These are phyloP conservation scores for Leishmania major DNA, from an alignment of 208 protist genomes.

Conservation along the genomic window DNA sequence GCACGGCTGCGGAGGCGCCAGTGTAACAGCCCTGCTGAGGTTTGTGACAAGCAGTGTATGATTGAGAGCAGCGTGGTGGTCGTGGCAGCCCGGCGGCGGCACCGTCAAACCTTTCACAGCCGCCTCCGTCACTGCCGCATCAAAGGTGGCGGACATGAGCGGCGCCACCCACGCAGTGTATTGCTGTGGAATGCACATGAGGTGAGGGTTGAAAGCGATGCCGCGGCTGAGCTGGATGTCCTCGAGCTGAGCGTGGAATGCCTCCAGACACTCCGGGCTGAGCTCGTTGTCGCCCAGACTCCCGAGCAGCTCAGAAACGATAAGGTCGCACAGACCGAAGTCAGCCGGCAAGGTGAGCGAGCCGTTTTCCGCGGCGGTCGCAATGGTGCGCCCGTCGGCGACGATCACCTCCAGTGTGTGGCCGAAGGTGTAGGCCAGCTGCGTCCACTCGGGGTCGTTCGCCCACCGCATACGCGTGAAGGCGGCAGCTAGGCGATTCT, in stretches of 20 bases:
- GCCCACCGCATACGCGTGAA: constrained; percentile 76
- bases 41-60: constrained; percentile 82
- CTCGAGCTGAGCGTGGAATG: constrained; percentile 71
- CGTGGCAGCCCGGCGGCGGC: constrained; percentile 37
- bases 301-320: constrained; percentile 98
- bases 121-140: constrained; percentile 57
- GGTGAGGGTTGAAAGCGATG: constrained; percentile 46
- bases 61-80: constrained; percentile 62
- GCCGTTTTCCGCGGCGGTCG: constrained; percentile 26
- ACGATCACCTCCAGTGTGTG: constrained; percentile 91
- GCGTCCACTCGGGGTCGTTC: constrained; percentile 63
- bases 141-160: constrained; percentile 62
- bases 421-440: constrained; percentile 66
- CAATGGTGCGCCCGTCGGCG: constrained; percentile 85
- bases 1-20: constrained; percentile 62
- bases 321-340: constrained; percentile 93
- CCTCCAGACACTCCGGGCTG: constrained; percentile 99
- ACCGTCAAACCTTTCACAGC: constrained; percentile 71
- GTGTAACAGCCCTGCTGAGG: constrained; percentile 47
- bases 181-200: constrained; percentile 68
- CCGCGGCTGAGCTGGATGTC: constrained; percentile 39
- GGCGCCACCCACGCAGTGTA: constrained; percentile 87
- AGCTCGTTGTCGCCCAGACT: constrained; percentile 99
- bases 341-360: constrained; percentile 42
- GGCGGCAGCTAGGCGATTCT: constrained; percentile 96